Conservation (phyloP, 805 yeast genomes). For the Wickerhamomyces ciferrii region DNA sequence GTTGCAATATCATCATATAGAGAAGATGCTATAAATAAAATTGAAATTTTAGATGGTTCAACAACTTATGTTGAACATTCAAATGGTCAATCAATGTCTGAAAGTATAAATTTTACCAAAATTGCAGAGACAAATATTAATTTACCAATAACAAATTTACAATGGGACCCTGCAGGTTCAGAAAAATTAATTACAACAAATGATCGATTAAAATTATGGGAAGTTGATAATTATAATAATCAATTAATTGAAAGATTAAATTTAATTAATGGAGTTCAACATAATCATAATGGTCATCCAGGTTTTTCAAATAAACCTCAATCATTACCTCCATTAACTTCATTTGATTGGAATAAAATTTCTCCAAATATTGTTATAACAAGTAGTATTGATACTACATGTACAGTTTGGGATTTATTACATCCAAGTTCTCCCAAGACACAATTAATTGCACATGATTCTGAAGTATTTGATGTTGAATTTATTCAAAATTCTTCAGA, state of each 20-base stretch:
- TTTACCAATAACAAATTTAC: conserved; percentile 66
- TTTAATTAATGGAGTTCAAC: conserved; percentile 35
- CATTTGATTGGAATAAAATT: conserved; percentile 85
- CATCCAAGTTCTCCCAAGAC: conserved; percentile 71
- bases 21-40: conserved; percentile 68
- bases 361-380: conserved; percentile 74
- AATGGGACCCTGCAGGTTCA: conserved; percentile 55
- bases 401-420: conserved; percentile 89
- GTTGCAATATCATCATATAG: conserved; percentile 73
- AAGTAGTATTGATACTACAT: conserved; percentile 90
- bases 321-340: conserved; percentile 78
- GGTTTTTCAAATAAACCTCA: conserved; percentile 25
- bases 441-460: conserved; percentile 93
- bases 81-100: conserved; percentile 15
- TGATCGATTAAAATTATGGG: conserved; percentile 67
- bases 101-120: conserved; percentile 36
- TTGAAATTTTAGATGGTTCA: conserved; percentile 44
- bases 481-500: conserved; percentile 70
- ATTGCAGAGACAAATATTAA: conserved; percentile 49
- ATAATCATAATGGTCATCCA: conserved; percentile 26
- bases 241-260: conserved; percentile 33
- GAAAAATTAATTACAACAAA: conserved; percentile 62
- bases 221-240: conserved; percentile 30
- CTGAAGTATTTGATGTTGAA: conserved; percentile 89
- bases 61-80: conserved; percentile 19